Base-by-base conservation (phyloP, 2,329 filamentous ascomycete species). In the Seiridium unicorne region DNA sequence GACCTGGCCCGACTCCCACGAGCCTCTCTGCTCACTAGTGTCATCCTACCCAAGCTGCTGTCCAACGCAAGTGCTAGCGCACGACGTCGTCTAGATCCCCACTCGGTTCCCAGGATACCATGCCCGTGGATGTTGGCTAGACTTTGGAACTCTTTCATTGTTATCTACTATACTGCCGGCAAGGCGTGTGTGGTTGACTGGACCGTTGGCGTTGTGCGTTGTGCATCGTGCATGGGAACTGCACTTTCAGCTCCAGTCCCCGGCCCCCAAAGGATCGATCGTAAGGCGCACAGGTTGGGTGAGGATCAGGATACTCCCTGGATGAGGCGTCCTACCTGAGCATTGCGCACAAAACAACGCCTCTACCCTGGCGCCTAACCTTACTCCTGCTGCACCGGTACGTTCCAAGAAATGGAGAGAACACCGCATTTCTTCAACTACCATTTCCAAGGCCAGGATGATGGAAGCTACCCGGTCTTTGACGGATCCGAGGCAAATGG, bases 381-480 rank as follows among this genome's bases (percentile, higher is more conserved):
- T 32, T 11, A 13, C 31, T n/a, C 36, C 10, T 44, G n/a, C 18
- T 58, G 46, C 48, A 61, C 5, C 47, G 36, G 35, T 36, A 35
- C 54, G 51, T 53, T 26, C 49, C 32, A 44, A 58, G 54, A 34
- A 47, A 72, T 72, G 70, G 69, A 69, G 34, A 64, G 49, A 18
- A 56, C 65, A 55, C 59, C 65, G 48, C 60, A 61, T 2, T 67
- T 66, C 60, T 66, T 68, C 55, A 59, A 54, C 44, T 67, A 64
- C 53, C 61, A 58, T 54, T 54, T 68, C 49, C 64, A 63, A 13
- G 64, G 66, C 56, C 66, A 64, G 26, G 64, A 64, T 26, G 63
- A 62, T 18, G 62, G 63, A 44, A 59, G 57, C 42, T 64, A 63
- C 55, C 63, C 64, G 5, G 60, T 67, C 44, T 69, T 69, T 46